Conservation (phyloP, 2,329 filamentous ascomycete genomes). For the Ophiostoma sp. region DNA sequence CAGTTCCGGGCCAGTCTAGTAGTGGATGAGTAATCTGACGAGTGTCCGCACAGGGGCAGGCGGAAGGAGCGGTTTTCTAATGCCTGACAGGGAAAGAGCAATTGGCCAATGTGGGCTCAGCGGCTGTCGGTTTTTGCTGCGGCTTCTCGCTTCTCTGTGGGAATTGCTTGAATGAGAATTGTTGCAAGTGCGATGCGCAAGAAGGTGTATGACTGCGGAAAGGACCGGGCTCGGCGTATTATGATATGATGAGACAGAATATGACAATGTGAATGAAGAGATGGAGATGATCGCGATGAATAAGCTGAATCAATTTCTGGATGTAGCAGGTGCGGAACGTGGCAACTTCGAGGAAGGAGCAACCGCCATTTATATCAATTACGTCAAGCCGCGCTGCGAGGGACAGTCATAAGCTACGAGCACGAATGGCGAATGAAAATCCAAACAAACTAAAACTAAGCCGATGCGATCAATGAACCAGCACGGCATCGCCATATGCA, state of each 20-base stretch:
- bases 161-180: not conserved
- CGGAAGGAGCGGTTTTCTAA: not conserved
- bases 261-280: not conserved
- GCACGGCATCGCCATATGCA: slow-evolving; percentile 14
- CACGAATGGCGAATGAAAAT: not conserved
- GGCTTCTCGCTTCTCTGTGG: not conserved
- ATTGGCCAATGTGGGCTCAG: not conserved
- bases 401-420: not conserved
- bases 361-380: slow-evolving; percentile 5
- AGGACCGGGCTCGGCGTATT: not conserved
- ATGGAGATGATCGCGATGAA: not conserved
- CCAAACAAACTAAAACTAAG: not conserved
- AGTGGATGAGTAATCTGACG: slow-evolving; percentile 20
- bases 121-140: slow-evolving; percentile 12
- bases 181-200: not conserved
- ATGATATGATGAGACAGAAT: not conserved
- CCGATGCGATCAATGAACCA: not conserved
- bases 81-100: not conserved
- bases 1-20: not conserved
- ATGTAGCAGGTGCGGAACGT: not conserved
- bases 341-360: not conserved
- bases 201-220: not conserved
- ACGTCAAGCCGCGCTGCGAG: not conserved
- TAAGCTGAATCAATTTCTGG: not conserved
- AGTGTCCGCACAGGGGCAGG: not conserved